These are phyloP conservation scores for Gloeopeniophorella convolvens DNA, from an alignment of 768 basidiomycete genomes.

Conservation along the genomic window DNA sequence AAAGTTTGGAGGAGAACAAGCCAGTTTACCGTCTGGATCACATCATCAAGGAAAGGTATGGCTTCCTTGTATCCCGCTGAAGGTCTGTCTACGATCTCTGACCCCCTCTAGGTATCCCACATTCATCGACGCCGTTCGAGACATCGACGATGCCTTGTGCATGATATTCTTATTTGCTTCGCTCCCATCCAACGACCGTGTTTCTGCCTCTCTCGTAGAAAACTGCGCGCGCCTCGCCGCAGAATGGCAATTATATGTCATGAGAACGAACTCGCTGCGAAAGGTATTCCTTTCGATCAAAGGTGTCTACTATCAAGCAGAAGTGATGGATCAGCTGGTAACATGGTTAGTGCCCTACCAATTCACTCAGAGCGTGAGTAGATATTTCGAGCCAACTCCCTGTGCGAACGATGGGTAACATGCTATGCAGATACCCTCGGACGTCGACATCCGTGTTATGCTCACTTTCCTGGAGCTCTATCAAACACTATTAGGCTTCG, in stretches of 20 bases:
- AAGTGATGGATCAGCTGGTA: constrained; percentile 85
- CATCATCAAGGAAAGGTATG: constrained; percentile 93
- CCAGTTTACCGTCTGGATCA: constrained; percentile 91
- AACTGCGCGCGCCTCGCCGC: constrained; percentile 87
- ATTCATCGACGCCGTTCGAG: constrained; percentile 90
- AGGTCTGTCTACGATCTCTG: constrained; percentile 1
- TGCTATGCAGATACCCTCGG: constrained; percentile 67
- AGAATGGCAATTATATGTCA: constrained; percentile 96
- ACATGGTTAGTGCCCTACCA: constrained; percentile 98
- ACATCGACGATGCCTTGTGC: constrained; percentile 95
- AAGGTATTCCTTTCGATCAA: constrained; percentile 97
- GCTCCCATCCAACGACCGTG: constrained; percentile 76
- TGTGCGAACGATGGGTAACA: constrained; percentile 5
- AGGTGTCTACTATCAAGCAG: constrained; percentile 96
- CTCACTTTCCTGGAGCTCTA: constrained; percentile 97
- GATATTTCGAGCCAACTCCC: neutral
- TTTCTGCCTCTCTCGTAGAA: constrained; percentile 78
- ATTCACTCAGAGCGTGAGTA: constrained; percentile 85
- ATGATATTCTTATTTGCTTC: constrained; percentile 91
- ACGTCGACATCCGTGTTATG: constrained; percentile 98
- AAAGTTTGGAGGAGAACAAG: constrained; percentile 88
- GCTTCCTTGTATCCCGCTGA: neutral
- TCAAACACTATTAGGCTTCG: constrained; percentile 92
- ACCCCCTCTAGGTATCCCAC: constrained; percentile 75
- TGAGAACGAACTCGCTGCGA: constrained; percentile 76